These are phyloP conservation scores for Canna indica DNA, from an alignment of 176 grass and related monocot species.

Conservation along the genomic window DNA sequence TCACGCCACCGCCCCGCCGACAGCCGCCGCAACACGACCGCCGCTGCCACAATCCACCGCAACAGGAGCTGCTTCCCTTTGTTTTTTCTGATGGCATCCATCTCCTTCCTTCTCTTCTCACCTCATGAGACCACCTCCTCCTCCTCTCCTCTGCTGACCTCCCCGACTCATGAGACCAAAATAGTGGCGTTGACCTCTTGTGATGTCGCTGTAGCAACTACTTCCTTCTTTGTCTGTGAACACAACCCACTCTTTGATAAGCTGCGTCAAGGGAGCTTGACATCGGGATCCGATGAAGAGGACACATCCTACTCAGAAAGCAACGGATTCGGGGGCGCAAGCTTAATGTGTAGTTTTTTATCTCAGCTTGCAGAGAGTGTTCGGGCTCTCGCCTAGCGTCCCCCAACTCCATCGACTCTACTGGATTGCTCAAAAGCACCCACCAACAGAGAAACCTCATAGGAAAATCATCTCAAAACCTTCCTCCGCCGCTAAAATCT, in stretches of 20 bases:
- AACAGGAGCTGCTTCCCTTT: too few species aligned
- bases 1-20: too few species aligned
- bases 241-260: conserved; percentile 18
- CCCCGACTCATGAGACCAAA: too few species aligned
- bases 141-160: too few species aligned
- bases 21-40: too few species aligned
- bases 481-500: background rate
- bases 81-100: too few species aligned
- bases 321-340: background rate
- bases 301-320: conserved; percentile 3
- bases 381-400: background rate
- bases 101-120: too few species aligned
- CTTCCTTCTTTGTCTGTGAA: conserved; percentile 10
- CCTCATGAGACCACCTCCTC: too few species aligned
- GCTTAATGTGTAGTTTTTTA: background rate
- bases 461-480: background rate
- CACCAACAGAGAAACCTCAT: background rate
- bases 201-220: background rate
- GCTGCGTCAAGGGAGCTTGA: background rate
- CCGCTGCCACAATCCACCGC: too few species aligned
- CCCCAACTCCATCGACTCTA: background rate
- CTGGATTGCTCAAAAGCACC: conserved; percentile 16
- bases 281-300: conserved; percentile 10
- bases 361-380: conserved; percentile 1
- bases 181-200: background rate